These are phyloP conservation scores for Calonectria pseudoreteaudii DNA, from an alignment of 2,329 filamentous ascomycete species.

Conservation along the genomic window DNA sequence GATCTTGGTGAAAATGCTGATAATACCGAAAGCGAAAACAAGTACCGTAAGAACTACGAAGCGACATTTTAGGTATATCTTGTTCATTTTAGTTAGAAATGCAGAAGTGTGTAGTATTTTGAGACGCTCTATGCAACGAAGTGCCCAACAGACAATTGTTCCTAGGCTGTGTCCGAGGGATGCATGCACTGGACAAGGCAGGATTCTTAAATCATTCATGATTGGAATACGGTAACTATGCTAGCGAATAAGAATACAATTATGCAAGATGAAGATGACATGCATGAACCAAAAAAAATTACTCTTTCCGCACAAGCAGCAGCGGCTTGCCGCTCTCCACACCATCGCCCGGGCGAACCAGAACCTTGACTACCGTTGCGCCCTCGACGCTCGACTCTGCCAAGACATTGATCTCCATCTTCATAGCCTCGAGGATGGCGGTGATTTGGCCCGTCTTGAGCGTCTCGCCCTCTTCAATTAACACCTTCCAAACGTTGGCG, in stretches of 20 bases:
- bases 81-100: background rate
- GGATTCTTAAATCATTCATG: background rate
- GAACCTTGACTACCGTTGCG: constrained; percentile 12
- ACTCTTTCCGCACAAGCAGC: constrained; percentile 12
- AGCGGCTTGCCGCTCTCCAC: constrained; percentile 26
- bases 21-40: background rate
- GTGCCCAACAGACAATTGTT: background rate
- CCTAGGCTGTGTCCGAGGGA: background rate
- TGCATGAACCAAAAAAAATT: background rate
- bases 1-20: background rate
- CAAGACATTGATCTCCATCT: constrained; percentile 60
- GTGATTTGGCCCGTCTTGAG: constrained; percentile 39
- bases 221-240: background rate
- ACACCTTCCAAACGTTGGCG: constrained; percentile 67
- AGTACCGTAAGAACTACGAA: too few species aligned
- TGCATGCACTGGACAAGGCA: background rate
- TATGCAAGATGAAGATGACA: background rate
- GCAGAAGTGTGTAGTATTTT: background rate
- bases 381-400: constrained; percentile 15
- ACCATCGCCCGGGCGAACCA: constrained; percentile 22
- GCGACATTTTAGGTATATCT: background rate
- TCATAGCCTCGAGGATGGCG: constrained; percentile 67
- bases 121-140: background rate
- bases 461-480: constrained; percentile 56
- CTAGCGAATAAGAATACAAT: background rate